A percentile compares a stretch with the other conserved stretches of the same genome.
Conservation (phyloP, 805 yeast genomes). For the Ogataea haglerorum region DNA sequence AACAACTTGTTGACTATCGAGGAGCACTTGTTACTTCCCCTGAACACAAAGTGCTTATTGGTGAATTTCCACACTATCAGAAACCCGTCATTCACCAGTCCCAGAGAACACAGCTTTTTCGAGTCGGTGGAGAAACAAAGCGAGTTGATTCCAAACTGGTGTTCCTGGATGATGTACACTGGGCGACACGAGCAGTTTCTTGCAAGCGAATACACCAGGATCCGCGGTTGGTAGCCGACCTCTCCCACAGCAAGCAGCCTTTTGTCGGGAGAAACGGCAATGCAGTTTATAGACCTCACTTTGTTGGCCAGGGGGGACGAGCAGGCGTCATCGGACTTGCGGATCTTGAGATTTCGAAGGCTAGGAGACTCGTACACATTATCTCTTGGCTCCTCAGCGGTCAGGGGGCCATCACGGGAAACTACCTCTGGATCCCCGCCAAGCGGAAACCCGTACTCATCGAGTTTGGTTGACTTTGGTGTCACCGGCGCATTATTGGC, state of each 20-base stretch:
- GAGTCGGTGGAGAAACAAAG: constrained; percentile 60
- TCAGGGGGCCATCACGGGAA: constrained; percentile 19
- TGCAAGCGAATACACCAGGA: constrained; percentile 56
- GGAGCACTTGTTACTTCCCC: constrained; percentile 60
- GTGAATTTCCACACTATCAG: constrained; percentile 53
- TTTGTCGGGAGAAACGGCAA: constrained; percentile 56
- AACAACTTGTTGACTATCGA: constrained; percentile 50
- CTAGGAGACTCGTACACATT: constrained; percentile 8
- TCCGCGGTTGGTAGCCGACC: constrained; percentile 63
- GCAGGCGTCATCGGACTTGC: constrained; percentile 18
- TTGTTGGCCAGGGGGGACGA: constrained; percentile 30
- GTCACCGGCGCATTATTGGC: constrained; percentile 35
- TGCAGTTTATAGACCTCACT: constrained; percentile 51
- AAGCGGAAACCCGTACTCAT: constrained; percentile 36
- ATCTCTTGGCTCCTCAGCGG: constrained; percentile 9
- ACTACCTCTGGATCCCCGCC: constrained; percentile 31
- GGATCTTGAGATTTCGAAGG: constrained; percentile 12
- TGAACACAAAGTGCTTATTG: constrained; percentile 32
- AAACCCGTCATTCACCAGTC: constrained; percentile 67
- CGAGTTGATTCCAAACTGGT: constrained; percentile 58
- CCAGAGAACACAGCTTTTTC: constrained; percentile 53
- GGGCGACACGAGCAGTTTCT: constrained; percentile 47
- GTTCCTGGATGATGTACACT: constrained; percentile 54
- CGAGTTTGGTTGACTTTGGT: constrained; percentile 18
- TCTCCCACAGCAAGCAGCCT: constrained; percentile 66